Conservation (phyloP, 2,329 filamentous ascomycete species). For the Thyridium curvatum region DNA sequence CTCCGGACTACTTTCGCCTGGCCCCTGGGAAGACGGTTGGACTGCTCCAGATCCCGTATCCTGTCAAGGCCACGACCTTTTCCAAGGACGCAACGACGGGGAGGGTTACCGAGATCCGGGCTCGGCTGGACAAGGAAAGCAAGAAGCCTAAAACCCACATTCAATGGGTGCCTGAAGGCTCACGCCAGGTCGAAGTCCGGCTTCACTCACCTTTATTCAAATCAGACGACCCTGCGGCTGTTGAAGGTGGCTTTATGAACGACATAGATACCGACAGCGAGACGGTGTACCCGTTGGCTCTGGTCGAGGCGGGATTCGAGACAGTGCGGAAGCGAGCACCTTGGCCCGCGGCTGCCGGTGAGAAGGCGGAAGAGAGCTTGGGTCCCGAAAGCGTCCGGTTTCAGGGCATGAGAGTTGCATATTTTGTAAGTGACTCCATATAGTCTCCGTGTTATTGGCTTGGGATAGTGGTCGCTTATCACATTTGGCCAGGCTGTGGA, state of each 20-base stretch:
- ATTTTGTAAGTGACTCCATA: slow-evolving; percentile 52
- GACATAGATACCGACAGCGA: slow-evolving; percentile 84
- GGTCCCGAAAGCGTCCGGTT: slow-evolving; percentile 77
- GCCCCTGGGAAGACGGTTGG: slow-evolving; percentile 70
- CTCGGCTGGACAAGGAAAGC: slow-evolving; percentile 63
- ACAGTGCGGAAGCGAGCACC: slow-evolving; percentile 68
- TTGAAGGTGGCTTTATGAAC: slow-evolving; percentile 73
- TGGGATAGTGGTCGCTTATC: neutral
- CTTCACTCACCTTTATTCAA: slow-evolving; percentile 82
- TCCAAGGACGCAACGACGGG: slow-evolving; percentile 54
- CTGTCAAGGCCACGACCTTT: slow-evolving; percentile 63
- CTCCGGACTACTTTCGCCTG: slow-evolving; percentile 70
- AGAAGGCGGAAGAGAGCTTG: slow-evolving; percentile 53
- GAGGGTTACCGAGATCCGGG: slow-evolving; percentile 51
- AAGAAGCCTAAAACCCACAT: slow-evolving; percentile 77
- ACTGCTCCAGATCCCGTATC: slow-evolving; percentile 63
- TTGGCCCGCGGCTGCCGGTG: slow-evolving; percentile 75
- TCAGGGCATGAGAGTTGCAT: slow-evolving; percentile 84
- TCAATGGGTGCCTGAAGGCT: slow-evolving; percentile 77
- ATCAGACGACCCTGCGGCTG: slow-evolving; percentile 72
- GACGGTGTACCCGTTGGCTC: slow-evolving; percentile 67
- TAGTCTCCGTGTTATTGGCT: neutral
- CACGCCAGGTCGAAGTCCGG: slow-evolving; percentile 66
- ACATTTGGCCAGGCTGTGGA: slow-evolving; percentile 47
- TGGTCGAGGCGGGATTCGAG: slow-evolving; percentile 78